These are phyloP conservation scores for Fagopyrum tataricum DNA, from an alignment of 148 eudicot genomes.

Conservation along the genomic window DNA sequence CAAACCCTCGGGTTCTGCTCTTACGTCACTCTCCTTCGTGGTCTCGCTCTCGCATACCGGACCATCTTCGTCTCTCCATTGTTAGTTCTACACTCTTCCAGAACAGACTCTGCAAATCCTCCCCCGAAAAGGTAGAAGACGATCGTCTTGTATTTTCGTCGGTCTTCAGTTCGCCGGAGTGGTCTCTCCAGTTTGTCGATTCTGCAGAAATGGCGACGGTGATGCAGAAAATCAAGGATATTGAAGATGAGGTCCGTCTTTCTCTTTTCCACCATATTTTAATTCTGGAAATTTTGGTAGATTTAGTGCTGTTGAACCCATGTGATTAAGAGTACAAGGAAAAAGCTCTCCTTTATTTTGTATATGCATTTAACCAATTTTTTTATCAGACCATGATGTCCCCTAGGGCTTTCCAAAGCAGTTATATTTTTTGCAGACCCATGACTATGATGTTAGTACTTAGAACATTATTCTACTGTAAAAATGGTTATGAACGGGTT, in stretches of 20 bases:
- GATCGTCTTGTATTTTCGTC: background rate
- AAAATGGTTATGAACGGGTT: background rate
- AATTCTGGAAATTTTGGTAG: background rate
- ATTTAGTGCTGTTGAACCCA: background rate
- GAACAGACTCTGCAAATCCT: background rate
- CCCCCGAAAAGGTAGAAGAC: background rate
- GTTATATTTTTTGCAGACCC: background rate
- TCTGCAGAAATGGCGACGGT: slow-evolving; percentile 72
- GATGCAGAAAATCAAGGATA: slow-evolving; percentile 98
- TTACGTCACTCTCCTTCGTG: background rate
- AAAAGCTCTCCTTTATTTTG: background rate
- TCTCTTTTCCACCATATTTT: background rate
- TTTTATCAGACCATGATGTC: background rate
- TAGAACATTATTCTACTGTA: background rate
- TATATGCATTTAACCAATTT: background rate
- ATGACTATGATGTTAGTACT: background rate
- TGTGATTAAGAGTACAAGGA: background rate
- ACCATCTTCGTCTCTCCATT: background rate
- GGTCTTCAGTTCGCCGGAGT: background rate
- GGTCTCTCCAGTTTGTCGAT: background rate
- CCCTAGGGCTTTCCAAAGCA: background rate
- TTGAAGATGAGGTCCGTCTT: slow-evolving; percentile 83
- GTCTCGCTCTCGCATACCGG: background rate
- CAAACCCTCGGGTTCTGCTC: background rate
- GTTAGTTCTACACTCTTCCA: background rate